Evolutionary conservation across 495 filamentous ascomycete genomes (phyloP).

Genomic region (Tetracladium setigerum): DNA sequence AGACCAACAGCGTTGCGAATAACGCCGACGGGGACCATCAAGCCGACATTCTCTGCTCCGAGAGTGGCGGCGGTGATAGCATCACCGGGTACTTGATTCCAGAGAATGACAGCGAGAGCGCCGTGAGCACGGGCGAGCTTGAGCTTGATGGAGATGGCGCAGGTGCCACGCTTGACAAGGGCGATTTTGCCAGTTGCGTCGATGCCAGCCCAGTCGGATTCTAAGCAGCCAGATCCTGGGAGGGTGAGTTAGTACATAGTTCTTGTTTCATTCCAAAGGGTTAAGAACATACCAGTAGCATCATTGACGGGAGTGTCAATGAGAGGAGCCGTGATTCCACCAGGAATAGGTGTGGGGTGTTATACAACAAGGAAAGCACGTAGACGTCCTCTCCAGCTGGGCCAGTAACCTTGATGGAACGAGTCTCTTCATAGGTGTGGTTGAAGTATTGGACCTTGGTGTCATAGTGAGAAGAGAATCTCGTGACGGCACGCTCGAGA

Average conservation of each 20-base stretch:
- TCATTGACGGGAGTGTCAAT: conserved; percentile 16
- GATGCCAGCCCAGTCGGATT: conserved; percentile 19
- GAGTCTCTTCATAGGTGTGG: conserved; percentile 21
- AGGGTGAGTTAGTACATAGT: too few relatives aligned
- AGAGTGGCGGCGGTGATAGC: conserved; percentile 27
- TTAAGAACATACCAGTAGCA: background rate
- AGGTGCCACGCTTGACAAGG: conserved; percentile 31
- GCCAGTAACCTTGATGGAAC: conserved; percentile 24
- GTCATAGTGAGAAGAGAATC: conserved; percentile 23
- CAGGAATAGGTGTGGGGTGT: conserved; percentile 7
- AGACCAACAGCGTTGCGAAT: conserved; percentile 29
- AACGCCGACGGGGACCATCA: conserved; percentile 27
- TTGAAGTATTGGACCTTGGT: conserved; percentile 16
- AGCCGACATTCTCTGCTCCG: conserved; percentile 24
- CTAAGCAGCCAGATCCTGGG: too few relatives aligned
- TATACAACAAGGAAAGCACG: conserved; percentile 10
- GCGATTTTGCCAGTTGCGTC: conserved; percentile 38
- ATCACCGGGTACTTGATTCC: conserved; percentile 21
- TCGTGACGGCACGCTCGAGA: conserved; percentile 26
- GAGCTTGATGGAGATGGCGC: conserved; percentile 33
- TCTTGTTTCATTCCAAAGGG: too few relatives aligned
- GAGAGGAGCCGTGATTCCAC: conserved; percentile 8
- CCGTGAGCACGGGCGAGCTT: conserved; percentile 29
- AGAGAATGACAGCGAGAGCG: conserved; percentile 32
- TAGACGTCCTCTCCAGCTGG: conserved; percentile 19